Evolutionary conservation across 176 grass and related monocot species (phyloP), one percentile per base, ranked within the genome.

Genomic region (Tillandsia fasciculata): DNA sequence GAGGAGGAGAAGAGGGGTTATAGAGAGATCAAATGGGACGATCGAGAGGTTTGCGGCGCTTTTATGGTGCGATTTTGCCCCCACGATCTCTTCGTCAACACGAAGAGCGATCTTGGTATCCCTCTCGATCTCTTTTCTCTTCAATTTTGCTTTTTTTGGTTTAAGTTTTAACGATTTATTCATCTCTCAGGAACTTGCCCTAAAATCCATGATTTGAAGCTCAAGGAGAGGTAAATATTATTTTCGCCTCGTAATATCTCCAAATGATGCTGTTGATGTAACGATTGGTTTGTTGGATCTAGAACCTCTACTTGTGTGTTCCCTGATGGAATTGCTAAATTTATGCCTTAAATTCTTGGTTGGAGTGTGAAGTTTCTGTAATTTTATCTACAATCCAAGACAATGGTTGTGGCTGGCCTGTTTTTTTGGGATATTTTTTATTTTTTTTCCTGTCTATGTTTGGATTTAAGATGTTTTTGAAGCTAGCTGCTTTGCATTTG

Each of bases 181-280:
- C 24, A 50, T 59, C 47, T 83, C 33, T 65, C 74, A 96, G 93
- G 93, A 17, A 70, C 79, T 52, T 96, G 93, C 72, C 78, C 58
- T 20, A 92, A 86, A 83, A 89, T 96, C 66, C 93, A 96, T 77
- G 93, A 96, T 81, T 79, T n/a, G 51, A 96, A 92, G 64, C 93
- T 96, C 56, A 96, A 96, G 76, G 93, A 96, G 67, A 87, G 93
- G 93, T 96, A 67, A 79, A 54, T 26, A 52, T 6, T 10, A 52
- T 51, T 73, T 67, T 42, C 33, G 6, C 15, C 49, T 29, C 65
- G 65, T 71, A 42, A 66, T 74, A 67, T 3, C 12, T 67, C 74
- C 64, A 42, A 50, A 65, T 71, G 15, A 51, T 65, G 64, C 5
- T 10, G 17, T 68, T 48, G 3, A 12, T 28, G 23, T 51, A 14